phyloP scores from a whole-genome alignment of 2,329 filamentous ascomycete species.

The Zymoseptoria ardabiliae region DNA sequence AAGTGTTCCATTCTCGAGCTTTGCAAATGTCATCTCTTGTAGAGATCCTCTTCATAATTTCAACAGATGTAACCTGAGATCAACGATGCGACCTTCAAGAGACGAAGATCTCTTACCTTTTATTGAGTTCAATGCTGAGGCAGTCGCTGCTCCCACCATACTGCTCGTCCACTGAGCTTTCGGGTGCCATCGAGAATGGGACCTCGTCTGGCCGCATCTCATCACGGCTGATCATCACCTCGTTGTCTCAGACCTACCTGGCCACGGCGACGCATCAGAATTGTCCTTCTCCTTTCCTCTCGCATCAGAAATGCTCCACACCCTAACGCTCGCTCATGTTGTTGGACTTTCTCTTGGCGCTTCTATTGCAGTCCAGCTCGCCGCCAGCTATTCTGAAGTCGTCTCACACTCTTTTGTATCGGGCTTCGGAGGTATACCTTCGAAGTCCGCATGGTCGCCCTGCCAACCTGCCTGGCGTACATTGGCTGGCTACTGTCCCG shows the following conservation, averaged over 20 bases:
- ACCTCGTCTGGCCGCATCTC: slow-evolving; percentile 17
- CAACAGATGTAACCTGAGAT: not conserved
- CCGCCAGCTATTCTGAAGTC: slow-evolving; percentile 13
- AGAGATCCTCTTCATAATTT: not conserved
- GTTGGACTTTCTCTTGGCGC: slow-evolving; percentile 24
- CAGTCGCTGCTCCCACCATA: slow-evolving; percentile 10
- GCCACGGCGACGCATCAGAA: slow-evolving; percentile 15
- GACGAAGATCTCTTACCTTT: slow-evolving; percentile 4
- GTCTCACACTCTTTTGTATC: slow-evolving; percentile 16
- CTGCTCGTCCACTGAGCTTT: slow-evolving; percentile 23
- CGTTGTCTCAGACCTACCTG: slow-evolving; percentile 20
- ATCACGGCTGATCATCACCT: slow-evolving; percentile 16
- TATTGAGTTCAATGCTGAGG: slow-evolving; percentile 5
- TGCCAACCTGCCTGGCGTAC: slow-evolving; percentile 10
- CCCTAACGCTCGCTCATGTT: slow-evolving; percentile 19
- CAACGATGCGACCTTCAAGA: not conserved
- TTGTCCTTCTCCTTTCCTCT: slow-evolving; percentile 18
- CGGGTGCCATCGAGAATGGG: slow-evolving; percentile 15
- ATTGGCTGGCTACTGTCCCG: slow-evolving; percentile 12
- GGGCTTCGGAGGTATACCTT: slow-evolving; percentile 14
- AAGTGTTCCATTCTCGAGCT: not conserved
- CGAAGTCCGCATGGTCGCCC: slow-evolving; percentile 1
- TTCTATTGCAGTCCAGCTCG: slow-evolving; percentile 19
- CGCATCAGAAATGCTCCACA: slow-evolving; percentile 15
- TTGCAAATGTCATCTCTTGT: not conserved